Evolutionary conservation across 257 asterid species (phyloP), one percentile per base, ranked within the genome.

Genomic region (Ocimum tenuiflorum): DNA sequence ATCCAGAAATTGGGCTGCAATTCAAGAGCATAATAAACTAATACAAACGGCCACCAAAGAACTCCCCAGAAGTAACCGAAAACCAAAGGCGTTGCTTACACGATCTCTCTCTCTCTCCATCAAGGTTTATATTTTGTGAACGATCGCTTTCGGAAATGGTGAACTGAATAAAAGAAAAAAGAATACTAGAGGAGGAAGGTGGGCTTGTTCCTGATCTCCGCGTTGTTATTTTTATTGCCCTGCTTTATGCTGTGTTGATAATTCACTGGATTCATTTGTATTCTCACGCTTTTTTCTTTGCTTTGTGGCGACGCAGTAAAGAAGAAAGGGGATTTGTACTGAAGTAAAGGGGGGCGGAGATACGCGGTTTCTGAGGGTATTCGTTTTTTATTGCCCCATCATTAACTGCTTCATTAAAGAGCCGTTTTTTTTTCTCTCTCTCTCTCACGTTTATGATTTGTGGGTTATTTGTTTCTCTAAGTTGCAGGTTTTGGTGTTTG

Each of bases 21-120:
- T n/a, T 60, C 62, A 67, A 24, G 53, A 82, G 80, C 78, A 79
- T 74, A n/a, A n/a, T n/a, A 54, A 59, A 72, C 71, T 60, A 70
- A 19, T 53, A 14, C 65, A 58, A 57, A 78, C 48, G 65, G 67
- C 20, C 23, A 43, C 31, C 50, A 29, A 14, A 59, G 51, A 73
- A 63, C 47, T 60, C 72, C 63, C 54, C 42, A 27, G 46, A 67
- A 27, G 27, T 68, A 33, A 22, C 54, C 62, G 55, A 62, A 62
- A 38, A 60, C 14, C 27, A 10, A 61, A 64, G 77, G 69, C 76
- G 81, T 79, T 81, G 87, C 87, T 75, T 79, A 79, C 85, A 83
- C 88, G 94, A 80, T 73, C 88, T 65, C 79, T 73, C 43, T 60
- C 54, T 67, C 33, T 55, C 24, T 43, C 60, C 29, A 39, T 9